These are phyloP conservation scores for Citrullus amarus DNA, from an alignment of 306 rosid genomes.

Conservation along the genomic window DNA sequence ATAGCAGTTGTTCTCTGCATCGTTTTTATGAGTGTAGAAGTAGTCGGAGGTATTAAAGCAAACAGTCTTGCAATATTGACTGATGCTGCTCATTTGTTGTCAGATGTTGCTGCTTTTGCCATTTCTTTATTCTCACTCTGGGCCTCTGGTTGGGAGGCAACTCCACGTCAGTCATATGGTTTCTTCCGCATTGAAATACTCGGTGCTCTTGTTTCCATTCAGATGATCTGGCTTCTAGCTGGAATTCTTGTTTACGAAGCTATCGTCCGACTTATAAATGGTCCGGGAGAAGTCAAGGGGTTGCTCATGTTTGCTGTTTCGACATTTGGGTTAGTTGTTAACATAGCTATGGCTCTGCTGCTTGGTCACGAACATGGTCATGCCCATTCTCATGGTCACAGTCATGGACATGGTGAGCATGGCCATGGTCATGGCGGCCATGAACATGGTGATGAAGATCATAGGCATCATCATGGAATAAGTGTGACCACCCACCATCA, in stretches of 20 bases:
- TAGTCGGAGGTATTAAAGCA: conserved; percentile 45
- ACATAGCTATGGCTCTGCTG: conserved; percentile 41
- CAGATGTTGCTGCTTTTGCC: conserved; percentile 58
- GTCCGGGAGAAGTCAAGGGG: conserved; percentile 42
- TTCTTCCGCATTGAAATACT: conserved; percentile 48
- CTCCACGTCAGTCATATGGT: conserved; percentile 54
- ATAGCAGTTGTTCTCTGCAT: conserved; percentile 40
- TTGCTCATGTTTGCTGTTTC: conserved; percentile 45
- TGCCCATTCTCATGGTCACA: conserved; percentile 23
- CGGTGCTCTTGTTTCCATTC: conserved; percentile 53
- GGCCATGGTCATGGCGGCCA: conserved; percentile 11
- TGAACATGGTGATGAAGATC: conserved; percentile 20
- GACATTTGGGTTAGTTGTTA: conserved; percentile 43
- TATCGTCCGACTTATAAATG: conserved; percentile 28
- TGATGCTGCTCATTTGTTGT: conserved; percentile 50
- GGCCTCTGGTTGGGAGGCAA: conserved; percentile 64
- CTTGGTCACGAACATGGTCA: conserved; percentile 41
- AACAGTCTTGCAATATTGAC: conserved; percentile 64
- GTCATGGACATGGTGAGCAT: conserved; percentile 20
- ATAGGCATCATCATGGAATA: conserved; percentile 20
- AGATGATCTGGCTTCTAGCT: conserved; percentile 64
- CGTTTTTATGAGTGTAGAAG: conserved; percentile 45
- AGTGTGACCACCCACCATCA: conserved; percentile 19
- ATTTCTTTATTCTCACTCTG: conserved; percentile 45
- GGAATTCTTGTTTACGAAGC: conserved; percentile 58